Base-by-base conservation (phyloP, 352 stramenopile genomes). In the Pythium brassicae region DNA sequence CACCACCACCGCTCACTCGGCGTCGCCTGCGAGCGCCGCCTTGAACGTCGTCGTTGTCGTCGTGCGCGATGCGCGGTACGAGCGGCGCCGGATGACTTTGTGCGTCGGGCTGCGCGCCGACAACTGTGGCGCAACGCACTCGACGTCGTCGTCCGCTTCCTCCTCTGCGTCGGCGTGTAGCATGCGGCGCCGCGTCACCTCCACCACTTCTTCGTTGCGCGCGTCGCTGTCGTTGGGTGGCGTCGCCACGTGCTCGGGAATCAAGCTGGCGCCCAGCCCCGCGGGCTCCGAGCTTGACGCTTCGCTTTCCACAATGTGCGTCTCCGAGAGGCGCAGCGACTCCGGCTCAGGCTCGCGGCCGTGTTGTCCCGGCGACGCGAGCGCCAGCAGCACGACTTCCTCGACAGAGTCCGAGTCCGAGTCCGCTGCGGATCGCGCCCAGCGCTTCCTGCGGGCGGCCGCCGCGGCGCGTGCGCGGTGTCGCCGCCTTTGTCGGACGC, bases 341-440 rank as follows among this genome's bases (percentile, higher is more conserved):
- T 76, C 59, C 15, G 50, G 46, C 43, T 57, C 59, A 2, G 42
- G 27, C 26, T 77, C 58, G 17, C 53, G 42, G 48, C 26, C n/a
- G 48, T 45, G 42, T 1, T 14, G 8, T 27, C n/a, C n/a, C n/a
- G 37, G 25, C 4, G 58, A 23, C 22, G 32, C 20, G 8, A n/a
- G 51, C 17, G 45, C 19, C 26, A 84, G 48, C 40, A 82, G 53
- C 35, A 80, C 70, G 20, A 85, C 74, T 49, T 78, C 72, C 57
- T 85, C 74, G 0, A 57, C 49, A 23, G 55, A 46, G 2, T 78
- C 68, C 34, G 52, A 66, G n/a, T 75, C 63, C 4, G 50, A 53
- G 2, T 26, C 49, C 37, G 63, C 32, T 0, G 27, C 48, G 17
- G 55, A 53, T 50, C 57, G 63, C 20, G 72, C 61, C 71, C 71